phyloP scores from a whole-genome alignment of 2,329 filamentous ascomycete species.

The Penicillium sclerotiorum region DNA sequence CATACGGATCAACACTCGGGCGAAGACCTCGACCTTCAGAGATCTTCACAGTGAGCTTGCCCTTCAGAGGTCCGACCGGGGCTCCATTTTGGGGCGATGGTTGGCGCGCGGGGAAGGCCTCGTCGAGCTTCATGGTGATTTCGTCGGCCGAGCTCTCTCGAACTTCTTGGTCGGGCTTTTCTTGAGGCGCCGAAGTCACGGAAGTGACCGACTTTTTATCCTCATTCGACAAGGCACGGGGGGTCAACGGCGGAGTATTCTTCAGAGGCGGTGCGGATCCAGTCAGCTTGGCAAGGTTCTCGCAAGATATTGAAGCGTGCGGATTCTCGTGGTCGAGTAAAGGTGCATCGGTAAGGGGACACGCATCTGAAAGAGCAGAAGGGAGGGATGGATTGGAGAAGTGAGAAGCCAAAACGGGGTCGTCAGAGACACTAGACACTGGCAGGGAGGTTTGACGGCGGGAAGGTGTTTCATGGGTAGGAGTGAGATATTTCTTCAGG shows the following conservation, averaged over 20 bases:
- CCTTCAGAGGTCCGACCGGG: constrained; percentile 72
- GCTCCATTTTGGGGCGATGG: constrained; percentile 50
- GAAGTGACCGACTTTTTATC: constrained; percentile 37
- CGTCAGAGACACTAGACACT: constrained; percentile 66
- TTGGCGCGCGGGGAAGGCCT: constrained; percentile 37
- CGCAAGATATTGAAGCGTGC: constrained; percentile 45
- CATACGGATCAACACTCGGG: constrained; percentile 85
- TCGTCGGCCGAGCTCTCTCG: constrained; percentile 36
- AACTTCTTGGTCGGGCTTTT: constrained; percentile 18
- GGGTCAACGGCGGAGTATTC: constrained; percentile 90
- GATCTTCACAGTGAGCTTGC: constrained; percentile 88
- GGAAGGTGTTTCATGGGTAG: constrained; percentile 38
- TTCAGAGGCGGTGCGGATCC: constrained; percentile 71
- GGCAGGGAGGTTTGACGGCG: constrained; percentile 56
- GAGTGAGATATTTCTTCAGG: constrained; percentile 49
- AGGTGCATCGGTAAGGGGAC: constrained; percentile 51
- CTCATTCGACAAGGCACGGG: constrained; percentile 77
- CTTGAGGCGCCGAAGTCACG: constrained; percentile 20
- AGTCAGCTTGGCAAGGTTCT: constrained; percentile 72
- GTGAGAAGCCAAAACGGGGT: constrained; percentile 67
- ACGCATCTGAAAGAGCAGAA: constrained; percentile 49
- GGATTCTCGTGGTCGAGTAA: constrained; percentile 51
- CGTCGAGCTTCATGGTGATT: constrained; percentile 39
- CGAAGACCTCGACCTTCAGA: constrained; percentile 79
- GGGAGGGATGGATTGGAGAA: constrained; percentile 68